Evolutionary conservation across 495 filamentous ascomycete species (phyloP).

Genomic region (Glarea lozoyensis): DNA sequence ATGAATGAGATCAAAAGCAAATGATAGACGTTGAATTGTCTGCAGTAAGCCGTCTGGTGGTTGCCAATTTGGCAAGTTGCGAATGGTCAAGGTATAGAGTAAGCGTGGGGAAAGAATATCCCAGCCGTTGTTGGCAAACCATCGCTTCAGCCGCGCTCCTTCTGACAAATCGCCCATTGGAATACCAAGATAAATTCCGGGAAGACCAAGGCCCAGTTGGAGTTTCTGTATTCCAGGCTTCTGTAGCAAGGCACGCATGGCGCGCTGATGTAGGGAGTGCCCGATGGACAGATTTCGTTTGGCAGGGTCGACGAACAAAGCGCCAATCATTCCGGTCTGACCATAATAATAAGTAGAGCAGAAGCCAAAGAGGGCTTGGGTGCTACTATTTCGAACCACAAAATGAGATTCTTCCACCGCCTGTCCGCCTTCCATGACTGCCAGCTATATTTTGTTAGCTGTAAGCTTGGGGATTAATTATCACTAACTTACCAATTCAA

Average conservation of each 20-base stretch:
- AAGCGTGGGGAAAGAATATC: constrained; percentile 52
- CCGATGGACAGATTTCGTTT: constrained; percentile 81
- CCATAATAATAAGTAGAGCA: constrained; percentile 76
- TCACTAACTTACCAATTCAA: constrained; percentile 51
- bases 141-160: constrained; percentile 21
- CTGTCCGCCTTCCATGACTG: constrained; percentile 7
- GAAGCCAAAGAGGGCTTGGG: constrained; percentile 79
- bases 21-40: constrained; percentile 57
- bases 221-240: constrained; percentile 58
- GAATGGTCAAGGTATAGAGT: constrained; percentile 56
- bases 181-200: constrained; percentile 74
- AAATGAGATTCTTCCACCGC: constrained; percentile 73
- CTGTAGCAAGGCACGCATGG: constrained; percentile 60
- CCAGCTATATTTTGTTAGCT: constrained; percentile 4
- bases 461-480: neutral
- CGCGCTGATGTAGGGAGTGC: constrained; percentile 72
- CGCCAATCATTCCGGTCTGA: constrained; percentile 67
- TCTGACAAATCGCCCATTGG: constrained; percentile 26
- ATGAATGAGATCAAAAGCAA: constrained; percentile 72
- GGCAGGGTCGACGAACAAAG: constrained; percentile 74
- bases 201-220: constrained; percentile 70
- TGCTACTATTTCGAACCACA: constrained; percentile 85
- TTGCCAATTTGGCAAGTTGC: constrained; percentile 60
- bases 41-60: constrained; percentile 65
- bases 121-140: constrained; percentile 65